Conservation (phyloP, 2,329 filamentous ascomycete genomes). For the Cephalotrichum gorgonifer region DNA sequence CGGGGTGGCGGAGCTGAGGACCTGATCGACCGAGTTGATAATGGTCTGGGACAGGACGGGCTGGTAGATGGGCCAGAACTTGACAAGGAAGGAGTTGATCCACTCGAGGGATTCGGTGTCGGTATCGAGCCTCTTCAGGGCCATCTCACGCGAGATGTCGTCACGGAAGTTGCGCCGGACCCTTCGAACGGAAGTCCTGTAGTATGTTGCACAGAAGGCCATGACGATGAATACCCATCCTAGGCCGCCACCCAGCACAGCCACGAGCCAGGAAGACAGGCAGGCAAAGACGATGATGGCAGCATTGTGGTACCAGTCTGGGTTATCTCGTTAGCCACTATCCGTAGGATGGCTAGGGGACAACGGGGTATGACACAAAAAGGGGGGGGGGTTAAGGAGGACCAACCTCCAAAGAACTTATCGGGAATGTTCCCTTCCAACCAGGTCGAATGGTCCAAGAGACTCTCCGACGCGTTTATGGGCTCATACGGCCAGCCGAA, state of each 20-base stretch:
- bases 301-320: constrained; percentile 97
- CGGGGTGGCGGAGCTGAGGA: constrained; percentile 84
- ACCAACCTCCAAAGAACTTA: constrained; percentile 75
- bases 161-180: constrained; percentile 94
- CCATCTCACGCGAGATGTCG: constrained; percentile 82
- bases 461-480: constrained; percentile 48
- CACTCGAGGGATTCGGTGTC: constrained; percentile 92
- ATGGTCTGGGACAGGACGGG: constrained; percentile 87
- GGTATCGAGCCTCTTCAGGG: constrained; percentile 76
- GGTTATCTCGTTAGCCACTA: neutral
- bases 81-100: constrained; percentile 98
- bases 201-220: constrained; percentile 88
- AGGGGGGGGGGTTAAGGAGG: neutral
- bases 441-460: constrained; percentile 82
- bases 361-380: neutral
- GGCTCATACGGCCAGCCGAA: constrained; percentile 62
- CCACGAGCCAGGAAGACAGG: constrained; percentile 80
- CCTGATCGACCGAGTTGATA: constrained; percentile 89
- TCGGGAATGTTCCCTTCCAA: constrained; percentile 78
- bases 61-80: constrained; percentile 99
- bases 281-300: constrained; percentile 92
- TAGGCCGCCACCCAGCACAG: constrained; percentile 79
- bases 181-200: constrained; percentile 85
- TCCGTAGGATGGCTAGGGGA: neutral
- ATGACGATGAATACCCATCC: constrained; percentile 92